Conservation (phyloP, 176 grass and related monocot genomes). For the Avena atlantica region DNA sequence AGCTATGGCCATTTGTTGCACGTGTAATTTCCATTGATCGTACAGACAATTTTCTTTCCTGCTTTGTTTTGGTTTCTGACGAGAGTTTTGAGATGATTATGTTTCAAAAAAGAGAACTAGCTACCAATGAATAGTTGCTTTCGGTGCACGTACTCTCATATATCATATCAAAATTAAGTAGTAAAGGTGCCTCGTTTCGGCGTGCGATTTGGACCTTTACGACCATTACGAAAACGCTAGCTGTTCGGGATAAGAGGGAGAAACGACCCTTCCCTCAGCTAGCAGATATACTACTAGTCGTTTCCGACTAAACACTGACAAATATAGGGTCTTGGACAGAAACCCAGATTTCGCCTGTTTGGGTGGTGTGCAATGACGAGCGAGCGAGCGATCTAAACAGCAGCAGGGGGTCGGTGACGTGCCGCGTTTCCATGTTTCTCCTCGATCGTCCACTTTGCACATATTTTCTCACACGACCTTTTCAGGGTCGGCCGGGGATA, state of each 20-base stretch:
- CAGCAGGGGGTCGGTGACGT: not conserved
- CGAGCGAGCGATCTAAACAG: not conserved
- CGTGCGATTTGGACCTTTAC: not conserved
- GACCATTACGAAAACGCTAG: slow-evolving; percentile 1
- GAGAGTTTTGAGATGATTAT: not conserved
- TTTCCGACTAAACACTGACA: not conserved
- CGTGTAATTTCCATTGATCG: not conserved
- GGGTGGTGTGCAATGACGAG: not conserved
- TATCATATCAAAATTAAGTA: too few relatives aligned
- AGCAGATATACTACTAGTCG: too few relatives aligned
- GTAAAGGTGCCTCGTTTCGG: not conserved
- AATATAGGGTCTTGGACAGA: not conserved
- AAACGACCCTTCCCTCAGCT: not conserved
- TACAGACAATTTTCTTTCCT: not conserved
- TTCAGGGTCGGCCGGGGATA: not conserved
- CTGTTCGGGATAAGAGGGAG: not conserved
- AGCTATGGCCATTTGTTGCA: not conserved
- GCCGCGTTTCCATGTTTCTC: not conserved
- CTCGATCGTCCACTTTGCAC: not conserved
- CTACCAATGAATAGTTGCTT: not conserved
- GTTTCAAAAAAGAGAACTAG: not conserved
- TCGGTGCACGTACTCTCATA: not conserved
- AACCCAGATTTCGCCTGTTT: not conserved
- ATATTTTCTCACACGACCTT: slow-evolving; percentile 4
- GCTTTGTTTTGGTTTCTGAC: not conserved